Percentiles rank a stretch among this genome's conserved stretches.
These are phyloP conservation scores for Geranium rotundifolium DNA, from an alignment of 345 rosid species.

Conservation along the genomic window DNA sequence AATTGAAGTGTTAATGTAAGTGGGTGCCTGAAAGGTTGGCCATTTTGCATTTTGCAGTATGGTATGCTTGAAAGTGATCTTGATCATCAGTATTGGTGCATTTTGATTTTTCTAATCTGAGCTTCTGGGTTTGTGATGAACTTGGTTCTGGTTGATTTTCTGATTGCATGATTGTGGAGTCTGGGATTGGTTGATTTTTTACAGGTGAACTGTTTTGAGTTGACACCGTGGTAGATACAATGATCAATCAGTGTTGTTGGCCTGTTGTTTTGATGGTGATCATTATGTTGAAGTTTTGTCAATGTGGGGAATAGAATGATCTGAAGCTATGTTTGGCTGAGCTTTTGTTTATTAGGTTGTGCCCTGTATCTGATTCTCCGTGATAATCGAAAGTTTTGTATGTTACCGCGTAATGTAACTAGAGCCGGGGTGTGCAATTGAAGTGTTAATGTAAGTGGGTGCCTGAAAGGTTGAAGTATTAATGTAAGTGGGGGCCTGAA, in stretches of 20 bases:
- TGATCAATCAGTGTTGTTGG: neutral
- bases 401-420: neutral
- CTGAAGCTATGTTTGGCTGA: neutral
- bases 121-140: slow-evolving; percentile 7
- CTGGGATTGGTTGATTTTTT: slow-evolving; percentile 11
- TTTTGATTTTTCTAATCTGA: neutral
- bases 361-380: neutral
- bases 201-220: neutral
- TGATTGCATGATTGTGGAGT: slow-evolving; percentile 4
- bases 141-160: slow-evolving; percentile 3
- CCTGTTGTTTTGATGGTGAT: neutral
- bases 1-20: neutral
- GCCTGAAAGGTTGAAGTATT: too few relatives aligned
- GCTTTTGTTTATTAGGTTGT: neutral
- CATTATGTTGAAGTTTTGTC: neutral
- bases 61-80: neutral
- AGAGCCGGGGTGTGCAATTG: neutral
- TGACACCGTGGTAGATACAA: neutral
- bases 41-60: too few relatives aligned
- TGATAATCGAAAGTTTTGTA: neutral
- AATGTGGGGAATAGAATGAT: neutral
- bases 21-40: too few relatives aligned
- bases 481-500: too few relatives aligned
- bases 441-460: neutral
- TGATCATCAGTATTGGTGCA: neutral